These are phyloP conservation scores for Spinacia oleracea DNA, from an alignment of 179 eudicot genomes.

Conservation along the genomic window DNA sequence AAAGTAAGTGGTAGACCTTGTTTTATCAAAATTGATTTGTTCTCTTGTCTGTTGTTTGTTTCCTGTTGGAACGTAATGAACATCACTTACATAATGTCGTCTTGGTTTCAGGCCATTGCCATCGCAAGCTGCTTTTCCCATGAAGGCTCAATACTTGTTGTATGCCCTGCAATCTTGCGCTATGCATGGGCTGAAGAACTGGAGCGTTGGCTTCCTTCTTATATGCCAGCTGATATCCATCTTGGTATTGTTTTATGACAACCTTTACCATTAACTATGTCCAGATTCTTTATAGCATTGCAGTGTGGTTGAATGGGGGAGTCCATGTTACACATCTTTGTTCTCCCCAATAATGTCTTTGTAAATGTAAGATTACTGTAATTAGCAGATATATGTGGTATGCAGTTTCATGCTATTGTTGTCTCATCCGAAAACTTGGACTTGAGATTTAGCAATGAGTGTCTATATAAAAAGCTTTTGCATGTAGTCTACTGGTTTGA, in stretches of 20 bases:
- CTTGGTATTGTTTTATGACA: slow-evolving; percentile 53
- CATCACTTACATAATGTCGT: neutral
- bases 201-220: slow-evolving; percentile 94
- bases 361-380: neutral
- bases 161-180: slow-evolving; percentile 96
- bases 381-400: neutral
- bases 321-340: neutral
- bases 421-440: neutral
- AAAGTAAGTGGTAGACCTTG: neutral
- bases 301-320: neutral
- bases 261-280: neutral
- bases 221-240: slow-evolving; percentile 90
- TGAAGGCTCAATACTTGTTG: slow-evolving; percentile 84
- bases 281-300: neutral
- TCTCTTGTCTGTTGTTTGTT: neutral
- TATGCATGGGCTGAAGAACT: slow-evolving; percentile 97
- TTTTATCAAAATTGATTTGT: neutral
- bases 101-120: slow-evolving; percentile 78
- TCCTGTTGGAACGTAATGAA: neutral
- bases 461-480: neutral
- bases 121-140: slow-evolving; percentile 78
- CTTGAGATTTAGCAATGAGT: neutral
- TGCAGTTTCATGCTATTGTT: neutral
- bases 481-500: neutral
- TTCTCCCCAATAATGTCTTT: neutral